Percentiles rank a stretch among this genome's conserved stretches.
phyloP scores from a whole-genome alignment of 2,329 filamentous ascomycete species.

The Talaromyces atroroseus region DNA sequence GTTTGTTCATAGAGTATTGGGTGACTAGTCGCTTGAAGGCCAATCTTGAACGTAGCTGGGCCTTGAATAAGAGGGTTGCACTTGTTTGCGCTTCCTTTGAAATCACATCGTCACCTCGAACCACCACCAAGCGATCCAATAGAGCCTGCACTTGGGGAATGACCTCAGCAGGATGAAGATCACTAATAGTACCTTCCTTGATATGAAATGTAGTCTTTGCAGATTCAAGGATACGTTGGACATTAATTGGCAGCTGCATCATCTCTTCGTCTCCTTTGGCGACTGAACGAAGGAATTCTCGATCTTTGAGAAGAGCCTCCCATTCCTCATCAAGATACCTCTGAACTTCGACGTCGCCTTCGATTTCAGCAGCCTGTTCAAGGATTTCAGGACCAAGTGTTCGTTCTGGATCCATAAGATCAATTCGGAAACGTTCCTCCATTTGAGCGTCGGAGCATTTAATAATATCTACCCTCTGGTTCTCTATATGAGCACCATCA shows the following conservation, averaged over 20 bases:
- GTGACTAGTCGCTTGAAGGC: slow-evolving; percentile 91
- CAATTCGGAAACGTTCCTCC: slow-evolving; percentile 73
- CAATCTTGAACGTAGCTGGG: slow-evolving; percentile 78
- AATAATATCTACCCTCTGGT: slow-evolving; percentile 82
- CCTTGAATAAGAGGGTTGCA: slow-evolving; percentile 88
- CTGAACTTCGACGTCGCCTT: slow-evolving; percentile 83
- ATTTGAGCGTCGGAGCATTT: slow-evolving; percentile 73
- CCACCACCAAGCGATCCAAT: slow-evolving; percentile 72
- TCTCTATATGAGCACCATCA: slow-evolving; percentile 89
- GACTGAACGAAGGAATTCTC: slow-evolving; percentile 66
- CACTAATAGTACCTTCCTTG: slow-evolving; percentile 76
- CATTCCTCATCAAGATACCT: slow-evolving; percentile 82
- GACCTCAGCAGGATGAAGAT: slow-evolving; percentile 81
- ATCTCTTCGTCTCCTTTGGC: slow-evolving; percentile 73
- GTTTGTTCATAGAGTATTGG: slow-evolving; percentile 77
- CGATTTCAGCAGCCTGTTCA: slow-evolving; percentile 80
- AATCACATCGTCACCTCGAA: slow-evolving; percentile 76
- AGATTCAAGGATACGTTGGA: slow-evolving; percentile 83
- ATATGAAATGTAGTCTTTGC: slow-evolving; percentile 88
- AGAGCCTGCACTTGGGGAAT: slow-evolving; percentile 72
- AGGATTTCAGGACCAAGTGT: slow-evolving; percentile 65
- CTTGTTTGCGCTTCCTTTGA: slow-evolving; percentile 82
- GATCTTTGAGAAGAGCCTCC: slow-evolving; percentile 69
- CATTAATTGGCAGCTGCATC: slow-evolving; percentile 89
- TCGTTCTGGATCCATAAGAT: slow-evolving; percentile 68